Evolutionary conservation across 2,329 filamentous ascomycete species (phyloP), one percentile per base, ranked within the genome.

Genomic region (Penicillium rolfsii): DNA sequence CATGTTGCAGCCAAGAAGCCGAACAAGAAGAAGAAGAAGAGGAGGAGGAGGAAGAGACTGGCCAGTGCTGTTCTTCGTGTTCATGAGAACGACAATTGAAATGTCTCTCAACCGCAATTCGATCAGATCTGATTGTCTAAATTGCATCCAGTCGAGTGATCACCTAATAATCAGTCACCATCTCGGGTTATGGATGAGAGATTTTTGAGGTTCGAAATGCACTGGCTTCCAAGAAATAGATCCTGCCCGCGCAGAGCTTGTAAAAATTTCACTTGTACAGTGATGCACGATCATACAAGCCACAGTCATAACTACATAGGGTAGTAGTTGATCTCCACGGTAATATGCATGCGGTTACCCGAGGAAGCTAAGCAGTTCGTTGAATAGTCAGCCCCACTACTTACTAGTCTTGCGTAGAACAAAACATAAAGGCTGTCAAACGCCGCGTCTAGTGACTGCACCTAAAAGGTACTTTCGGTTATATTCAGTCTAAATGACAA

Each of bases 1-100:
- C 43, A 41, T 9, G 59, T 56, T 2, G 30, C 50, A 4, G 30
- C 54, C 7, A 64, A 61, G 45, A 66, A 66, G 40, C 54, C 57
- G 0, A 5, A 2, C 46, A 52, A 22, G 28, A 28, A 33, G 6
- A 33, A 8, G 30, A 33, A 8, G 30, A 33, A 2, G 30, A 33
- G 7, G 30, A 33, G 2, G 19, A 56, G 40, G 19, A n/a, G 46
- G 19, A 19, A 26, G 19, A 43, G 9, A n/a, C 33, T 43, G 46
- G n/a, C 12, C 26, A 52, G 1, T 16, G 9, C 11, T 26, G 11
- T 38, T 8, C 12, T 26, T 38, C 14, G 8, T 1, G 12, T 48
- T 9, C 12, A 1, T 16, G 22, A 8, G 3, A 12, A 26, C 5
- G 5, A 11, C 24, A 5, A 12, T 46, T 2, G 2, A 14, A 26